phyloP scores from a whole-genome alignment of 495 filamentous ascomycete genomes.

The Penicillium salamii region DNA sequence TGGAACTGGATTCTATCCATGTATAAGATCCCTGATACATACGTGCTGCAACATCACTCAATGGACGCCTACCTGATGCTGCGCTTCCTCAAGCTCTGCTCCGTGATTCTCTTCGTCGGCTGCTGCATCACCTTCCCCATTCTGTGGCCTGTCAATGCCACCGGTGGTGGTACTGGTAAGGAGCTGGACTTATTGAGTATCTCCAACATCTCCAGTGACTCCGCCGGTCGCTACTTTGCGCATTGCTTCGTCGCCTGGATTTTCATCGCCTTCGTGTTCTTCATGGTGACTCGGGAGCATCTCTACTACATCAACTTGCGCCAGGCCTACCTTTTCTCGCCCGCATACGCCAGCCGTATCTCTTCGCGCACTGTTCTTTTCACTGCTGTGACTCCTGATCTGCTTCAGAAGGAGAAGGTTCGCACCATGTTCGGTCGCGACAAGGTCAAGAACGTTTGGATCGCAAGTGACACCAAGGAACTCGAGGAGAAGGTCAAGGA shows the following conservation, averaged over 20 bases:
- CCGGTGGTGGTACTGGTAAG: conserved; percentile 54
- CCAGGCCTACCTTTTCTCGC: conserved; percentile 90
- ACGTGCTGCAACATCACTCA: conserved; percentile 83
- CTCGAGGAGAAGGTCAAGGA: conserved; percentile 83
- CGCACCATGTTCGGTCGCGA: conserved; percentile 71
- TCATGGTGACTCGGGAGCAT: conserved; percentile 84
- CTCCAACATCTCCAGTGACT: conserved; percentile 56
- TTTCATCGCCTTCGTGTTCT: conserved; percentile 84
- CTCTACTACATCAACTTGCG: conserved; percentile 95
- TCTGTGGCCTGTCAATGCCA: conserved; percentile 82
- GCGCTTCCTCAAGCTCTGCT: conserved; percentile 73
- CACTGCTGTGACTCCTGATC: conserved; percentile 74
- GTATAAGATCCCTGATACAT: conserved; percentile 76
- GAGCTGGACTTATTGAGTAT: conserved; percentile 81
- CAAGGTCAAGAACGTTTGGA: conserved; percentile 82
- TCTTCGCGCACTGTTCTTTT: conserved; percentile 94
- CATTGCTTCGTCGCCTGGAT: conserved; percentile 70
- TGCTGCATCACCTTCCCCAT: conserved; percentile 80
- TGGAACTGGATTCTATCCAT: conserved; percentile 76
- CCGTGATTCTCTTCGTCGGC: conserved; percentile 74
- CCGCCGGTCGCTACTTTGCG: conserved; percentile 68
- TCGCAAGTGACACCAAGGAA: conserved; percentile 73
- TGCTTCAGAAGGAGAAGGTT: conserved; percentile 69
- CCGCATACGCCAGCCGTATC: conserved; percentile 81
- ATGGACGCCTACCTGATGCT: conserved; percentile 87